Conservation (phyloP, 495 filamentous ascomycete species). For the Jackrogersella multiformis region DNA sequence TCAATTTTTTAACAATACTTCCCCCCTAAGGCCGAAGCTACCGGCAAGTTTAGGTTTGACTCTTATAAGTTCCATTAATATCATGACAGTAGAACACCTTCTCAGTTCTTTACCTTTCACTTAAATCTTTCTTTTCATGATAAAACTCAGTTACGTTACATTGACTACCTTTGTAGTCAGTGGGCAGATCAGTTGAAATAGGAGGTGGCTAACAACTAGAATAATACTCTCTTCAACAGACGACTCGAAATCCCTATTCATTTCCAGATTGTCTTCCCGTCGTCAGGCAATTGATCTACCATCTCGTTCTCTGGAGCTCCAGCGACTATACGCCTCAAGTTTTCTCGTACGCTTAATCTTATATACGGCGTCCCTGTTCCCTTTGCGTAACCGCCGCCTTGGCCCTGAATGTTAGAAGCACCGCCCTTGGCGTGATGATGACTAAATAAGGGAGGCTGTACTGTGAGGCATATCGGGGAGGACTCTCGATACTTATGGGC, state of each 20-base stretch:
- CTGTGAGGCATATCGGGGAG: constrained; percentile 52
- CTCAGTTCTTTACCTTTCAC: too few species aligned
- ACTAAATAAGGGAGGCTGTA: constrained; percentile 59
- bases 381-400: constrained; percentile 56
- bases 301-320: constrained; percentile 38
- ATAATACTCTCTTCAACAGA: not conserved
- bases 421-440: constrained; percentile 53
- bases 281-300: constrained; percentile 55
- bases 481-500: not conserved
- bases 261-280: constrained; percentile 39
- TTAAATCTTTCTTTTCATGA: too few species aligned
- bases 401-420: constrained; percentile 54
- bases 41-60: too few species aligned
- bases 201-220: not conserved
- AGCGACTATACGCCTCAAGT: constrained; percentile 50
- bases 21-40: too few species aligned
- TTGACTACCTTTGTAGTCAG: too few species aligned
- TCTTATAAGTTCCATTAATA: too few species aligned
- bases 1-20: too few species aligned
- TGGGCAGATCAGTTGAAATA: too few species aligned
- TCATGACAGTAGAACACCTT: too few species aligned
- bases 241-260: not conserved
- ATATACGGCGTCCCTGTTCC: constrained; percentile 57
- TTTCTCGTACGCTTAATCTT: constrained; percentile 54
- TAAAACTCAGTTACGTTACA: too few species aligned